Percentiles rank a stretch among this genome's conserved stretches.
phyloP scores from a whole-genome alignment of 2,329 filamentous ascomycete species.

The Zymoseptoria tritici region DNA sequence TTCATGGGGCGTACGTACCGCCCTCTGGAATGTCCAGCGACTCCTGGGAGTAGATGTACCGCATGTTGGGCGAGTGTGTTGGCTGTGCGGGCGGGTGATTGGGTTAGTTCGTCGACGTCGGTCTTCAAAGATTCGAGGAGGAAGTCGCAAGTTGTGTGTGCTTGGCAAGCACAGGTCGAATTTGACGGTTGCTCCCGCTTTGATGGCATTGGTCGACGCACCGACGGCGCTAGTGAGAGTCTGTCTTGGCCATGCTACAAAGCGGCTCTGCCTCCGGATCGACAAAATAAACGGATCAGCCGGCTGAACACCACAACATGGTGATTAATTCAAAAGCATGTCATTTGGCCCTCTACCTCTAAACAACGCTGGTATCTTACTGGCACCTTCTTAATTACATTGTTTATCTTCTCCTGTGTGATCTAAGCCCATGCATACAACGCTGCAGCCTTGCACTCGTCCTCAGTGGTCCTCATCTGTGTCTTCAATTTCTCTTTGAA shows the following conservation, averaged over 20 bases:
- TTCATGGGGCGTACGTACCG: constrained; percentile 58
- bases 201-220: neutral
- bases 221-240: neutral
- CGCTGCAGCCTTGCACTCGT: neutral
- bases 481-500: neutral
- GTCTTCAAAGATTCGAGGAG: neutral
- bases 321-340: too few species aligned
- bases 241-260: neutral
- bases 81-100: constrained; percentile 13
- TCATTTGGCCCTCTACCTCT: too few species aligned
- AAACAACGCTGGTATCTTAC: too few species aligned
- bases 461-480: neutral
- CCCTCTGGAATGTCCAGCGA: constrained; percentile 90
- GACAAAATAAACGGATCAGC: too few species aligned
- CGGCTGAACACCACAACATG: too few species aligned
- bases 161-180: neutral
- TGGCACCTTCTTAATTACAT: neutral
- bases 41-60: constrained; percentile 99
- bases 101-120: neutral
- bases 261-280: too few species aligned
- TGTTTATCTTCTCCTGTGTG: neutral
- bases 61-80: constrained; percentile 65
- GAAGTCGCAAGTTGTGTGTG: neutral
- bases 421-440: neutral
- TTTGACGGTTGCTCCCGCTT: neutral